A percentile compares a stretch with the other conserved stretches of the same genome.
Evolutionary conservation across 2,329 filamentous ascomycete species (phyloP).

Genomic region (Trichophyton schoenleinii): DNA sequence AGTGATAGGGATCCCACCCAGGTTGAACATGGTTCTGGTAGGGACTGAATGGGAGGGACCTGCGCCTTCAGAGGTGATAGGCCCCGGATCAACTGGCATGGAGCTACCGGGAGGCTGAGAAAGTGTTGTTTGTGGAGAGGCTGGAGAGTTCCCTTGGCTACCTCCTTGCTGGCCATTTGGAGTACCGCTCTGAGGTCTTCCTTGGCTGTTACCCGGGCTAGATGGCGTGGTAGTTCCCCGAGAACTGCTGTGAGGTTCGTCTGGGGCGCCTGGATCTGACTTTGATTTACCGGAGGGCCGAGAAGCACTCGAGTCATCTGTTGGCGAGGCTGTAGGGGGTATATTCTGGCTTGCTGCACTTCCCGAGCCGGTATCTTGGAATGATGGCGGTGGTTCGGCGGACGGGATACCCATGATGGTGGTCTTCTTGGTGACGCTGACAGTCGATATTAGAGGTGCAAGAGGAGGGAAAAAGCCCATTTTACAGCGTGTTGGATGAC

Average conservation of each 20-base stretch:
- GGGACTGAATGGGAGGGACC: neutral
- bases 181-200: neutral
- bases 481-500: neutral
- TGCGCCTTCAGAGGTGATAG: neutral
- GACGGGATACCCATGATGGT: conserved; percentile 6
- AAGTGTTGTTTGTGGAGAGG: neutral
- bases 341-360: neutral
- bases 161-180: neutral
- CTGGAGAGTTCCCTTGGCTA: neutral
- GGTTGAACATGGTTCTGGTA: conserved; percentile 3
- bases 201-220: neutral
- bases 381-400: conserved; percentile 5
- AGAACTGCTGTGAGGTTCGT: neutral
- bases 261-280: neutral
- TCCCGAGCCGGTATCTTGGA: neutral
- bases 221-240: neutral
- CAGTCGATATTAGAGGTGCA: neutral
- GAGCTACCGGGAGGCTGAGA: neutral
- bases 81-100: neutral
- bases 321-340: neutral
- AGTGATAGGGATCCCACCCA: conserved; percentile 7
- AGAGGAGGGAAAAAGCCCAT: neutral
- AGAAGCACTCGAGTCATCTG: neutral
- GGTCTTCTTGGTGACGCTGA: conserved; percentile 11
- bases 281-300: neutral